Evolutionary conservation across 2,329 filamentous ascomycete genomes (phyloP).

Genomic region (Tolypocladium amazonense): DNA sequence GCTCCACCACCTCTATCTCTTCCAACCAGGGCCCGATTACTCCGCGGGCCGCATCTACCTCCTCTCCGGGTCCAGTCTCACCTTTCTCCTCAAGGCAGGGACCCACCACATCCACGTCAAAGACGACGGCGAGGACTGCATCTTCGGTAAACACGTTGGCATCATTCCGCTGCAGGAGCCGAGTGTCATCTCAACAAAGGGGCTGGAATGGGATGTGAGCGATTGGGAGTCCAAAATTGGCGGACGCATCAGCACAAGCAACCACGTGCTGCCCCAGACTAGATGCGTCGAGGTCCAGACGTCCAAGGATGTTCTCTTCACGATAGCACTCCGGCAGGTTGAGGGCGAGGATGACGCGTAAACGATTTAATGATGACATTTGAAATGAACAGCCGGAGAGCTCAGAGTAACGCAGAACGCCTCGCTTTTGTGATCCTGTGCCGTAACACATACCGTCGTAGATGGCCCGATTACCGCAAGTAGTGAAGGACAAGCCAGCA

Average conservation of each 20-base stretch:
- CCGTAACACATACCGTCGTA: conserved; percentile 1
- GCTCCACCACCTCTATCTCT: conserved; percentile 71
- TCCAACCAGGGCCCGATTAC: conserved; percentile 40
- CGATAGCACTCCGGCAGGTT: conserved; percentile 47
- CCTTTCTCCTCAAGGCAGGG: conserved; percentile 66
- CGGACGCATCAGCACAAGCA: conserved; percentile 67
- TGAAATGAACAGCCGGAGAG: not conserved
- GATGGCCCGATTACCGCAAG: conserved; percentile 36
- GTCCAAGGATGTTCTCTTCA: conserved; percentile 59
- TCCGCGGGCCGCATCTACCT: conserved; percentile 57
- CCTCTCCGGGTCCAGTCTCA: conserved; percentile 69
- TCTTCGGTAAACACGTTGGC: conserved; percentile 71
- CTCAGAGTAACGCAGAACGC: conserved; percentile 1
- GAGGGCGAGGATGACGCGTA: conserved; percentile 23
- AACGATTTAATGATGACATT: not conserved
- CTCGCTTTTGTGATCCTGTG: conserved; percentile 3
- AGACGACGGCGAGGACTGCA: conserved; percentile 29
- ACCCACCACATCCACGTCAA: conserved; percentile 58
- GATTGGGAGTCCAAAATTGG: conserved; percentile 73
- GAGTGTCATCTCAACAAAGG: conserved; percentile 65
- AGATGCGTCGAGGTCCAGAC: conserved; percentile 53
- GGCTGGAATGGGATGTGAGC: conserved; percentile 83
- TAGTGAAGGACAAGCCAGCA: conserved; percentile 87
- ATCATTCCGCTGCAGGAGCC: conserved; percentile 77
- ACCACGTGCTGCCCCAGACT: conserved; percentile 53